A percentile compares a stretch with the other conserved stretches of the same genome.
Conservation (phyloP, 148 eudicot species). For the Rhododendron griersonianum region DNA sequence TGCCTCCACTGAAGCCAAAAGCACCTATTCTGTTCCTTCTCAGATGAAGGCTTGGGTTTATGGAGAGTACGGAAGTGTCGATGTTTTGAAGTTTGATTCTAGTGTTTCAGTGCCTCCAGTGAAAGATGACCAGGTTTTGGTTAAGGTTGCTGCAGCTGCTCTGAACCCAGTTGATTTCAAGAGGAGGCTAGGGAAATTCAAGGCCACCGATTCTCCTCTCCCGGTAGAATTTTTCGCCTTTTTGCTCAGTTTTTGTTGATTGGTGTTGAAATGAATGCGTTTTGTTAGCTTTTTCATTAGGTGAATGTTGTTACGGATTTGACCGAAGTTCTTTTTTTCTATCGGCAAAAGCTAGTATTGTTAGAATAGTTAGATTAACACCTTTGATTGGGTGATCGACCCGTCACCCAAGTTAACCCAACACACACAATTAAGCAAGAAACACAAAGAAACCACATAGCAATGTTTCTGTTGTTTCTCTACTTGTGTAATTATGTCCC, state of each 20-base stretch:
- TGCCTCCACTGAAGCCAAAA: constrained; percentile 27
- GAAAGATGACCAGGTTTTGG: constrained; percentile 73
- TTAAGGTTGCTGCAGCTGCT: constrained; percentile 86
- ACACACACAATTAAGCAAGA: neutral
- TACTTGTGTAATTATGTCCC: neutral
- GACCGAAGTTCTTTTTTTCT: neutral
- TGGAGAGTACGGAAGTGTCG: constrained; percentile 79
- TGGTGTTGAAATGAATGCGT: neutral
- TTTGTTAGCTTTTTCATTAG: neutral
- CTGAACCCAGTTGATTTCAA: constrained; percentile 90
- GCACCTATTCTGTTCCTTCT: constrained; percentile 29
- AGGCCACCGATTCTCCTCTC: constrained; percentile 90
- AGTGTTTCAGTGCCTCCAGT: constrained; percentile 64
- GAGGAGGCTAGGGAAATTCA: constrained; percentile 73
- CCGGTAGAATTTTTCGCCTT: constrained; percentile 44
- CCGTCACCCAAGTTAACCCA: neutral
- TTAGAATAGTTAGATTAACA: neutral
- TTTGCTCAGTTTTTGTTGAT: neutral
- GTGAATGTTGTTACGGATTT: neutral
- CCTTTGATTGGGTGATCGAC: neutral
- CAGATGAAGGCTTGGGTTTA: constrained; percentile 93
- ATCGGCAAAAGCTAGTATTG: neutral
- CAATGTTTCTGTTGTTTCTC: neutral
- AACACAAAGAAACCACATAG: neutral
- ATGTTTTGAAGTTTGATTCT: constrained; percentile 58